Base-by-base conservation (phyloP, 768 basidiomycete species). In the Mrakia frigida region DNA sequence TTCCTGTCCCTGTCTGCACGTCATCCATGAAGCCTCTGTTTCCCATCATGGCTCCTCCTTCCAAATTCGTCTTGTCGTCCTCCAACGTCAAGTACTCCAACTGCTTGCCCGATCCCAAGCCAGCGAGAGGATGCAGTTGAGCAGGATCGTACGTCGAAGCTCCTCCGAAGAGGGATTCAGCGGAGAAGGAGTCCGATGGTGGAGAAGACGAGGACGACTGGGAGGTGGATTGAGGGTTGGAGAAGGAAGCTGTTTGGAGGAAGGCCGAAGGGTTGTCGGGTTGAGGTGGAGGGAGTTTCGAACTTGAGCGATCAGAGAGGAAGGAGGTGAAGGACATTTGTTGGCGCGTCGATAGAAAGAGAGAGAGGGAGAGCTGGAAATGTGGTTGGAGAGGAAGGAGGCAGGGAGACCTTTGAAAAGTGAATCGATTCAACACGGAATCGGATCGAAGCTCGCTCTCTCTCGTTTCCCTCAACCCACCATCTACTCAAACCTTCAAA, bases 1-100 rank as follows among this genome's bases (percentile, higher is more conserved):
- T 95, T 79, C 97, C 97, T 81, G 95, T 98, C 82, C 97, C 97
- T 85, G 98, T 98, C 88, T 94, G 98, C 77, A 99, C 86, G 86
- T 99, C 97, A 86, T 99, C 97, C 85, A 77, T 73, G 71, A 72
- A 77, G n/a, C 71, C 93, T 92, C 95, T 94, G 98, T 79, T 97
- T 94, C 86, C 97, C 87, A 83, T 91, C 92, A 80, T 95, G 94
- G 92, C 89, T 70, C 97, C 97, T 82, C 93, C 93, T 78, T 97
- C 86, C 74, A 93, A 89, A 84, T 85, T 93, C 80, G 90, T 90
- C 87, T 98, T 96, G 86, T 96, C 96, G 84, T 99, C 97, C 79
- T 98, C 96, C 76, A 99, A 88, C 80, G 92, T 87, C 73, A 99
- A 86, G 85, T 97, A 98, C 85, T 99, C 97, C 80, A 99, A 86